Evolutionary conservation across 495 filamentous ascomycete genomes (phyloP), one percentile per base, ranked within the genome.

Genomic region (Penicillium coprophilum): DNA sequence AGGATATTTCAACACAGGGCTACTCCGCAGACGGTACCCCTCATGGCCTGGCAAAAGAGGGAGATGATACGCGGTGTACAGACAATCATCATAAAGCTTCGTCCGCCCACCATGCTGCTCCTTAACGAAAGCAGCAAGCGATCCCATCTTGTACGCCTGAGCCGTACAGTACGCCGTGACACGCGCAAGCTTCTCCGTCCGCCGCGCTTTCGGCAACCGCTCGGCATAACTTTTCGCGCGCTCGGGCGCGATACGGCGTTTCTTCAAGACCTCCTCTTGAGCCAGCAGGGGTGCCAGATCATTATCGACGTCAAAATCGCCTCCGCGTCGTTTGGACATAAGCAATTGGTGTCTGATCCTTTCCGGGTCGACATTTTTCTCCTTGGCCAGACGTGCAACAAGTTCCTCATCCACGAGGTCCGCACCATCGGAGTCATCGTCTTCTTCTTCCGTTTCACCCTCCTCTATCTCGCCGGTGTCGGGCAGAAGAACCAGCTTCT

Each of bases 71-170:
- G 93, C 94, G 6, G 85, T 88, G 64, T 99, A 99, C 19, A 99
- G 79, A 66, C 95, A 97, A 67, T 99, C 95, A 71, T 97, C 95
- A 70, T 99, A 99, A n/a, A 97, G 80, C 71, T 99, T 99, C 39
- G 92, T 96, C 74, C 89, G 84, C 0, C 91, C 95, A n/a, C 87
- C 87, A 80, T 99, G 94, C 65, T 84, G 84, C 44, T 87, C 90
- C 67, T 87, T 89, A 34, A 96, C 80, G 74, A 99, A 99, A 44
- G 88, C 82, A 19, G 91, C 90, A 39, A 91, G 88, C 24, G 86
- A 82, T 62, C 87, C 87, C 77, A 96, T 86, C 74, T 90, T 93
- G 71, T 88, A 97, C 11, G 87, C 88, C 73, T 97, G 90, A 4
- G 95, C 95, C 0, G 92, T 97, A 70, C 93, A 97, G 71, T 97